Conservation (phyloP, 768 basidiomycete species). For the Brasilioporus rufonigricans region DNA sequence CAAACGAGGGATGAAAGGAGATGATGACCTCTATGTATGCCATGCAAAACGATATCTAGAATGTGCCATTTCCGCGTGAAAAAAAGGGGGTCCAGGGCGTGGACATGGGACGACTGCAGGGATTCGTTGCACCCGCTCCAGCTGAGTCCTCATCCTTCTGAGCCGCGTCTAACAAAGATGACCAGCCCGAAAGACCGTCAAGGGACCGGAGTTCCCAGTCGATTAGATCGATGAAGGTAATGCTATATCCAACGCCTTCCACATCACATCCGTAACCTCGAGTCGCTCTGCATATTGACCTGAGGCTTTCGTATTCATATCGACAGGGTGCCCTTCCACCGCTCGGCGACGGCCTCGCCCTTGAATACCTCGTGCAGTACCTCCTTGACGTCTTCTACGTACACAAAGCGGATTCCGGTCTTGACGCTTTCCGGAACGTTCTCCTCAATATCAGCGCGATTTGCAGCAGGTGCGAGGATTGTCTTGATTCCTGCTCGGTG, state of each 20-base stretch:
- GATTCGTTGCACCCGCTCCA: neutral
- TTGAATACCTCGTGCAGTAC: constrained; percentile 87
- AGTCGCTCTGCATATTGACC: neutral
- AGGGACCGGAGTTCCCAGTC: neutral
- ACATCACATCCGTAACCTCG: neutral
- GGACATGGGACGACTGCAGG: neutral
- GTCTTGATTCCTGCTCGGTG: constrained; percentile 97
- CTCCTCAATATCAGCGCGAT: constrained; percentile 93
- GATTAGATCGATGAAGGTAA: constrained; percentile 3
- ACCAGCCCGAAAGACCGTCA: neutral
- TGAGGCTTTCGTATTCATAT: constrained; percentile 23
- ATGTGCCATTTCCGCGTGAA: neutral
- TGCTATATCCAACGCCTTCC: neutral
- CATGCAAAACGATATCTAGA: constrained; percentile 4
- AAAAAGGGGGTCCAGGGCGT: neutral
- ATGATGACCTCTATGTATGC: constrained; percentile 6
- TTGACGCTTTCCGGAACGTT: constrained; percentile 97
- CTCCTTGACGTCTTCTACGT: constrained; percentile 90
- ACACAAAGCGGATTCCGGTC: constrained; percentile 91
- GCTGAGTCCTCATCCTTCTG: neutral
- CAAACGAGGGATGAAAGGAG: neutral
- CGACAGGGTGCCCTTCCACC: constrained; percentile 65
- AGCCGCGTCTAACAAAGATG: neutral
- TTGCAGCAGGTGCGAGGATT: constrained; percentile 82
- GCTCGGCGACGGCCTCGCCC: constrained; percentile 52